Evolutionary conservation across 23 red algal species (phyloP).

Genomic region (Gracilaria vermiculophylla): DNA sequence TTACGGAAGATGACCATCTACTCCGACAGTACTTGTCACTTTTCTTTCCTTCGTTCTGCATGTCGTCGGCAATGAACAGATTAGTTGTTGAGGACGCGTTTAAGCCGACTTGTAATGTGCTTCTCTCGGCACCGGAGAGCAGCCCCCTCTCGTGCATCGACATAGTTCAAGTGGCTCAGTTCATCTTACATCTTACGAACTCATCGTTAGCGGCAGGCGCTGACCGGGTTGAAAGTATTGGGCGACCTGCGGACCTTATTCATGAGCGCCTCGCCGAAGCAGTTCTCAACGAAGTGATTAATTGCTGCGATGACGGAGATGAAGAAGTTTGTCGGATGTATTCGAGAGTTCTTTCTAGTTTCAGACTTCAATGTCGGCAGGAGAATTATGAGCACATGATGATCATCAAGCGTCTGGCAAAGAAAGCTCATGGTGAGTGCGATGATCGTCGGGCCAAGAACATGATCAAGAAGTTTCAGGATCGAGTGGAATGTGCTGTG

Average conservation of each 20-base stretch:
- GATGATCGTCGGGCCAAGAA: slow-evolving; percentile 4
- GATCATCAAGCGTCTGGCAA: not conserved
- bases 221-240: slow-evolving; percentile 23
- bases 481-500: not conserved
- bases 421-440: not conserved
- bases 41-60: slow-evolving; percentile 64
- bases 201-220: not conserved
- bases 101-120: slow-evolving; percentile 13
- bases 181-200: slow-evolving; percentile 67
- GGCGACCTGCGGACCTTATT: slow-evolving; percentile 41
- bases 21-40: slow-evolving; percentile 65
- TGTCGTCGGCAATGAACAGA: slow-evolving; percentile 29
- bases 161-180: slow-evolving; percentile 65
- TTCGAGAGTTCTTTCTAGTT: slow-evolving; percentile 32
- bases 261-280: slow-evolving; percentile 54
- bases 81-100: slow-evolving; percentile 61
- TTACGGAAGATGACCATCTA: slow-evolving; percentile 49
- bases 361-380: slow-evolving; percentile 16
- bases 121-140: slow-evolving; percentile 29
- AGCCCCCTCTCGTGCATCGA: slow-evolving; percentile 34
- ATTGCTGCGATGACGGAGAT: slow-evolving; percentile 15
- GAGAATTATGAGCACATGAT: not conserved
- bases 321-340: slow-evolving; percentile 43
- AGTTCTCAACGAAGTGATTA: slow-evolving; percentile 42
- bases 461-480: slow-evolving; percentile 18